These are phyloP conservation scores for Tilletia indica DNA, from an alignment of 1,284 basidiomycete genomes.

Conservation along the genomic window DNA sequence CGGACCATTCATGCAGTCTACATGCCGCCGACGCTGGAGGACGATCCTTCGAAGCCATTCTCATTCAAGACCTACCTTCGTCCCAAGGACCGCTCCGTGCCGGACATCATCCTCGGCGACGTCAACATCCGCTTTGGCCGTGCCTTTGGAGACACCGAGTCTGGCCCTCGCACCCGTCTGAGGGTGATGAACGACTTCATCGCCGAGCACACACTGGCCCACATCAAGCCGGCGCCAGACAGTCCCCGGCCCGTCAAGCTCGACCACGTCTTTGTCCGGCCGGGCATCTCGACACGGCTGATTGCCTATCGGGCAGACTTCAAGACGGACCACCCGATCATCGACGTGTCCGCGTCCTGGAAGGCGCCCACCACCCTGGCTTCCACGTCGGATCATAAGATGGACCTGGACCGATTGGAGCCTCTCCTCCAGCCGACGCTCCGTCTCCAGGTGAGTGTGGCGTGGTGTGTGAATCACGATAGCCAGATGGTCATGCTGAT, in stretches of 20 bases:
- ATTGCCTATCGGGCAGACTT: not conserved
- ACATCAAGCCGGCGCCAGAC: not conserved
- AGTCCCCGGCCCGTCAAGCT: not conserved
- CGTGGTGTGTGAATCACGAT: not conserved
- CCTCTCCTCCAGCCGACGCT: not conserved
- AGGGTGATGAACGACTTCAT: not conserved
- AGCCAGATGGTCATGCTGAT: not conserved
- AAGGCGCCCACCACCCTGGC: not conserved
- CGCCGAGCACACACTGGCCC: not conserved
- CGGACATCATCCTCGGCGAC: slow-evolving; percentile 8
- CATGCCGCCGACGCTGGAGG: not conserved
- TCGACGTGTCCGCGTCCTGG: not conserved
- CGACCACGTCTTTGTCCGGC: not conserved
- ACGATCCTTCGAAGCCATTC: not conserved
- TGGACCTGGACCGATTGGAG: not conserved
- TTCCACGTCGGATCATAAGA: not conserved
- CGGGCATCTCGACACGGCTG: not conserved
- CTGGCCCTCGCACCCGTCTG: not conserved
- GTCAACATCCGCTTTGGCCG: not conserved
- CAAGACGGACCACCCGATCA: not conserved
- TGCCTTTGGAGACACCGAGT: not conserved
- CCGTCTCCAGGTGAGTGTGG: not conserved
- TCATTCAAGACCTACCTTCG: not conserved
- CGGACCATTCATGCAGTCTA: not conserved
- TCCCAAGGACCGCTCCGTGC: not conserved